Evolutionary conservation across 176 grass and related monocot species (phyloP), one percentile per base, ranked within the genome.

Genomic region (Zea mays): DNA sequence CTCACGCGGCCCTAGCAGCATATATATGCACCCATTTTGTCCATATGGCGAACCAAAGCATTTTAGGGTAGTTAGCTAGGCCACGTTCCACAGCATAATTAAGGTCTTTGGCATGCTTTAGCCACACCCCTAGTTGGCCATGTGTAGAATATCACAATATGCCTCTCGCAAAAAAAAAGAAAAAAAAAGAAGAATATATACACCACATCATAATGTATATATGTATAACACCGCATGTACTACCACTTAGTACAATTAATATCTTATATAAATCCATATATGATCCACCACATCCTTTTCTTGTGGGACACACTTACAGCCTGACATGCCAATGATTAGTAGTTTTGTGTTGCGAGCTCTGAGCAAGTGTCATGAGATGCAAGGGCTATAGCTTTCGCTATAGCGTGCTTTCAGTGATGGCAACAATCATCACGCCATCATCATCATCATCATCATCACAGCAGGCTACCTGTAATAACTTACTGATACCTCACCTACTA

Each of bases 381-480:
- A 12, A 50, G 5, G 73, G 61, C 42, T 69, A 49, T 58, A 10
- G 52, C 56, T 58, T n/a, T 27, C 27, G 0, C 55, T 50, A 13
- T 62, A 52, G 70, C 14, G 15, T 71, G 33, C 66, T 59, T 67
- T 77, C 49, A 67, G 61, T 56, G 75, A 75, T 20, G 10, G 14
- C 76, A 73, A 88, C 76, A 73, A 88, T 80, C 81, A 84, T 79
- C 76, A 64, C 38, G 56, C 45, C 70, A 88, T 88, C 70, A 73
- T 83, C 85, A 42, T 88, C 70, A 73, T 83, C 85, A 42, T 27
- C 27, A 39, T 39, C 38, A 39, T 70, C 75, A 56, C 79, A 77
- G 19, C 69, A 87, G 61, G 85, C 69, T 73, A 39, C 13, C 38
- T 74, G 20, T 20, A 56, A 79, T 65, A 54, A 41, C 34, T 74